Evolutionary conservation across 768 basidiomycete genomes (phyloP).

Genomic region (Leccinum ochraceum): DNA sequence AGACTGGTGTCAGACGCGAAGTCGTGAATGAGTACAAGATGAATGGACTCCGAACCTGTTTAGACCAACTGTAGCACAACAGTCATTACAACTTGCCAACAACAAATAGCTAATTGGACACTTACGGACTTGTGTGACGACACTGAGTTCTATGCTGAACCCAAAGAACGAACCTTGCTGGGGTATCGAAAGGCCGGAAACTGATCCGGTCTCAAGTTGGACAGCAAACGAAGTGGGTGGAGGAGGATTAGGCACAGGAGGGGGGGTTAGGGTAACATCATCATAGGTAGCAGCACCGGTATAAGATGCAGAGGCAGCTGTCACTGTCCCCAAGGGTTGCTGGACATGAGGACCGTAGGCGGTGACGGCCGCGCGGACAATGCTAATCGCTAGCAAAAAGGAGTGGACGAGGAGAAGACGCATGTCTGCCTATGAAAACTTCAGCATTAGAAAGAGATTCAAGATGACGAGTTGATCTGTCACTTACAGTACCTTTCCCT

Average conservation of each 20-base stretch:
- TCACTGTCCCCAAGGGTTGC: constrained; percentile 28
- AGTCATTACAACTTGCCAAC: neutral
- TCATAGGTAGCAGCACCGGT: constrained; percentile 55
- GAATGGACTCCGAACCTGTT: constrained; percentile 15
- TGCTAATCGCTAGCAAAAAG: constrained; percentile 16
- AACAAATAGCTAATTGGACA: neutral
- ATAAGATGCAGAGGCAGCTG: constrained; percentile 41
- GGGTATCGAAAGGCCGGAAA: constrained; percentile 40
- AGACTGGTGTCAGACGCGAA: neutral
- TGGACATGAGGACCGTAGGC: constrained; percentile 28
- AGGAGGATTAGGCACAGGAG: constrained; percentile 47
- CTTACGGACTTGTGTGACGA: constrained; percentile 47
- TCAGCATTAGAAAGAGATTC: neutral
- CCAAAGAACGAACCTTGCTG: constrained; percentile 64
- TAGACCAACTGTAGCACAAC: constrained; percentile 12
- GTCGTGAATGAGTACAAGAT: neutral
- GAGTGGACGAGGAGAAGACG: constrained; percentile 26
- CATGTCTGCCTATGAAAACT: constrained; percentile 14
- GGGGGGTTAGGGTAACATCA: constrained; percentile 48
- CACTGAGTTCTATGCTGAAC: constrained; percentile 77
- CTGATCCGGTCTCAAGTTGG: constrained; percentile 35
- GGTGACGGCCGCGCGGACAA: constrained; percentile 14
- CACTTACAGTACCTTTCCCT: neutral
- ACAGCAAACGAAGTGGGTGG: constrained; percentile 44
- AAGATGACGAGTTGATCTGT: neutral